A percentile compares a stretch with the other conserved stretches of the same genome.
These are phyloP conservation scores for Aspergillus bertholletiae DNA, from an alignment of 495 filamentous ascomycete species.

Conservation along the genomic window DNA sequence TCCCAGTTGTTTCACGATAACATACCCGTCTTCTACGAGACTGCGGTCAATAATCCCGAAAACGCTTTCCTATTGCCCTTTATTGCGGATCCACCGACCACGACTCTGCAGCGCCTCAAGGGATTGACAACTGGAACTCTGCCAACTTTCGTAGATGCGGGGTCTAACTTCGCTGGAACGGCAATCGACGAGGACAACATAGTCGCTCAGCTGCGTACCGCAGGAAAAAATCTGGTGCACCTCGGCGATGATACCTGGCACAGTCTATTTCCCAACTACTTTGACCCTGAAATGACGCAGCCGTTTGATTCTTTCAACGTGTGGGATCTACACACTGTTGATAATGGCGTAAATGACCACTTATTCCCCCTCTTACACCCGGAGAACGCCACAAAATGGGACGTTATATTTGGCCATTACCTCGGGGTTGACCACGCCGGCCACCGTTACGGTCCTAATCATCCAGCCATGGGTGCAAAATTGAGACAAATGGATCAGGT, in stretches of 20 bases:
- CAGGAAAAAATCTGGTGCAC: slow-evolving; percentile 84
- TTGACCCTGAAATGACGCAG: slow-evolving; percentile 75
- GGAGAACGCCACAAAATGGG: slow-evolving; percentile 69
- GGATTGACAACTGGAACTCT: slow-evolving; percentile 93
- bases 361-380: slow-evolving; percentile 76
- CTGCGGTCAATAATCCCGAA: slow-evolving; percentile 62
- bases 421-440: slow-evolving; percentile 97
- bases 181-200: slow-evolving; percentile 98
- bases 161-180: slow-evolving; percentile 92
- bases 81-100: slow-evolving; percentile 94
- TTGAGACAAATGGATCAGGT: slow-evolving; percentile 86
- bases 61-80: slow-evolving; percentile 91
- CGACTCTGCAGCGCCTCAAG: slow-evolving; percentile 88
- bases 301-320: slow-evolving; percentile 97
- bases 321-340: slow-evolving; percentile 95
- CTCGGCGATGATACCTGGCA: slow-evolving; percentile 97
- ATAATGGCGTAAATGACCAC: slow-evolving; percentile 92
- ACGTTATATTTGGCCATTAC: slow-evolving; percentile 88
- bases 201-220: slow-evolving; percentile 73
- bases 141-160: slow-evolving; percentile 89
- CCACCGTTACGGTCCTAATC: slow-evolving; percentile 91
- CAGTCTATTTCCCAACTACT: slow-evolving; percentile 84
- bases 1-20: slow-evolving; percentile 80
- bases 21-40: slow-evolving; percentile 80
- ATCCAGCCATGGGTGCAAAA: slow-evolving; percentile 87